Evolutionary conservation across 495 filamentous ascomycete genomes (phyloP).

Genomic region (Aspergillus homomorphus): DNA sequence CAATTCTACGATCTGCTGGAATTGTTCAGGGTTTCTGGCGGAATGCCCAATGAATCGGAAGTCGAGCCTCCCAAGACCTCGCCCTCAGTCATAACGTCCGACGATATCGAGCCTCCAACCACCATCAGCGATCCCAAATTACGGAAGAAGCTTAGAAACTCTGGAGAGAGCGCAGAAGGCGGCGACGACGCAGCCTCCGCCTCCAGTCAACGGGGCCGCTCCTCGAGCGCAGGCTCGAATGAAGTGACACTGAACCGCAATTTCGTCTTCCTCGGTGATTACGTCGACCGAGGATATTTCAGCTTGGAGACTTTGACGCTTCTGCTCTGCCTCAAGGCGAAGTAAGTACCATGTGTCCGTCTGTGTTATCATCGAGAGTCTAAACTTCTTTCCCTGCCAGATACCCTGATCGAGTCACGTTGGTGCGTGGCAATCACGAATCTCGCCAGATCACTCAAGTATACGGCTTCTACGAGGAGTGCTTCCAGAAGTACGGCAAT

Average conservation of each 20-base stretch:
- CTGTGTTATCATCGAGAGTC: neutral
- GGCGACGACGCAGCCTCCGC: constrained; percentile 37
- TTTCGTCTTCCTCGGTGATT: constrained; percentile 95
- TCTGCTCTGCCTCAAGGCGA: constrained; percentile 93
- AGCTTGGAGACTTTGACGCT: constrained; percentile 95
- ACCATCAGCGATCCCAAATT: constrained; percentile 81
- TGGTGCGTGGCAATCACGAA: constrained; percentile 96
- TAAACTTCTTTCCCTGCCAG: constrained; percentile 40
- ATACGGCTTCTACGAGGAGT: constrained; percentile 98
- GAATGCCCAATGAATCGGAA: constrained; percentile 79
- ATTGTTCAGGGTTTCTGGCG: constrained; percentile 92
- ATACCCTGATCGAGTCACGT: constrained; percentile 90
- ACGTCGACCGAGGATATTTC: constrained; percentile 97
- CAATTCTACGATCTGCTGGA: constrained; percentile 99
- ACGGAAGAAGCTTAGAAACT: constrained; percentile 69
- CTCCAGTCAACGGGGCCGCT: constrained; percentile 25
- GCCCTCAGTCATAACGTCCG: constrained; percentile 69
- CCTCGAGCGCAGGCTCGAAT: constrained; percentile 41
- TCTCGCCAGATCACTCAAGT: constrained; percentile 98
- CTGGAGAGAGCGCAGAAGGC: constrained; percentile 19
- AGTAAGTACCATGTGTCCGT: constrained; percentile 53
- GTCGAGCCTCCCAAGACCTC: constrained; percentile 61
- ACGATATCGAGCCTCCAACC: constrained; percentile 82
- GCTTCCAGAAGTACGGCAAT: constrained; percentile 95
- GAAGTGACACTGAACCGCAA: constrained; percentile 60